Base-by-base conservation (phyloP, 345 rosid genomes). In the Lepidium sativum region DNA sequence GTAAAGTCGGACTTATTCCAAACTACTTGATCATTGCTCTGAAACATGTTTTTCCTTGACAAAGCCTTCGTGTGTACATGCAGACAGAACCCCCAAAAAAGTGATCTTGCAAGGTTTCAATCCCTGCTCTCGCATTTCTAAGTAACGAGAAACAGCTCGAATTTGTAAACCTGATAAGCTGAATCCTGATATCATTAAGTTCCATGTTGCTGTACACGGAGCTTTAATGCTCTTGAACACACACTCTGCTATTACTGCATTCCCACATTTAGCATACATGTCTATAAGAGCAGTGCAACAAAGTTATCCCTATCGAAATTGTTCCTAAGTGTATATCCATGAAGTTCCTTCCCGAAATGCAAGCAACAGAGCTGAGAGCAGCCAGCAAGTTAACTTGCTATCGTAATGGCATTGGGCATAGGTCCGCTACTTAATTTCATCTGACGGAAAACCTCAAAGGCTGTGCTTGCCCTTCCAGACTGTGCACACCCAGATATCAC, bases 261-360 rank as follows among this genome's bases (percentile, higher is more conserved):
- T 80, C 33, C 98, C 96, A 72, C 91, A 88, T 69, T 88, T 91
- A 9, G 80, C 71, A 78, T 91, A 88, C 91, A 91, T 86, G 56
- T 86, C 91, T 68, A 86, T 63, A 48, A 91, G 86, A 58, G 97
- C 85, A 70, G 96, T 88, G 52, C 78, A 80, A 91, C 85, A 80
- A 84, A 88, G 13, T 82, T 83, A 77, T 86, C 91, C 25, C 39
- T 45, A 68, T 75, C 80, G 15, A 81, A 62, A 35, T 68, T 74
- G 68, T 82, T 86, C 69, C 87, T 76, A 34, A 84, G 84, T 59
- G 78, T 44, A 65, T 68, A 82, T 57, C 70, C 55, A 62, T 91
- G 96, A 41, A 91, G 82, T 48, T 63, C 77, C 77, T 80, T 71
- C 58, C 96, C 96, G 29, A 81, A 53, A 38, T 58, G 80, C 79